phyloP scores from a whole-genome alignment of 2,329 filamentous ascomycete species.

The Xylariaceae sp. region DNA sequence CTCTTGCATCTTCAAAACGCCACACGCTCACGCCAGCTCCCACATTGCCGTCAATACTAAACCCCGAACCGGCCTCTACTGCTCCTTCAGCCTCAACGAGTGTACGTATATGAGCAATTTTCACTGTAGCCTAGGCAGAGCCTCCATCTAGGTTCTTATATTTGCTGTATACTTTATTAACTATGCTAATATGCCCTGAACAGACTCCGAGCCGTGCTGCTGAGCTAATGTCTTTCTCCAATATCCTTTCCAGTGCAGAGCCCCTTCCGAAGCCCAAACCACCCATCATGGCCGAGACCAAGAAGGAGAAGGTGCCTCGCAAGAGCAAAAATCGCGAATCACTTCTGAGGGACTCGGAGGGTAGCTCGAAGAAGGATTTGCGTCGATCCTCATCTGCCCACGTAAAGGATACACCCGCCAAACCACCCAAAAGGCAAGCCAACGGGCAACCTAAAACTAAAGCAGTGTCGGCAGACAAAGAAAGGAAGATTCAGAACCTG shows the following conservation, averaged over 20 bases:
- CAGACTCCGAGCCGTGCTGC: constrained; percentile 76
- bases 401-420: constrained; percentile 52
- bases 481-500: constrained; percentile 71
- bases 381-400: constrained; percentile 58
- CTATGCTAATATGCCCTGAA: constrained; percentile 18
- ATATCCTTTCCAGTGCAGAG: constrained; percentile 84
- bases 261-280: constrained; percentile 61
- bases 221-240: constrained; percentile 95
- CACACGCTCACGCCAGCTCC: constrained; percentile 40
- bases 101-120: constrained; percentile 33
- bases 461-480: constrained; percentile 62
- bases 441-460: constrained; percentile 63
- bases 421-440: constrained; percentile 63
- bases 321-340: constrained; percentile 59
- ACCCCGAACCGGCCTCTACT: constrained; percentile 40
- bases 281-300: constrained; percentile 44
- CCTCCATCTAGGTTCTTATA: neutral
- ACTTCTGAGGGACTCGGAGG: constrained; percentile 56
- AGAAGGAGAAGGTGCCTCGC: constrained; percentile 46
- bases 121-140: neutral
- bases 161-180: no score
- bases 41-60: constrained; percentile 42
- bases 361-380: constrained; percentile 51
- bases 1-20: constrained; percentile 32
- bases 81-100: constrained; percentile 34